Percentiles rank a stretch among this genome's conserved stretches.
Evolutionary conservation across 108 stramenopile species (phyloP).

Genomic region (Aureococcus anophagefferens): DNA sequence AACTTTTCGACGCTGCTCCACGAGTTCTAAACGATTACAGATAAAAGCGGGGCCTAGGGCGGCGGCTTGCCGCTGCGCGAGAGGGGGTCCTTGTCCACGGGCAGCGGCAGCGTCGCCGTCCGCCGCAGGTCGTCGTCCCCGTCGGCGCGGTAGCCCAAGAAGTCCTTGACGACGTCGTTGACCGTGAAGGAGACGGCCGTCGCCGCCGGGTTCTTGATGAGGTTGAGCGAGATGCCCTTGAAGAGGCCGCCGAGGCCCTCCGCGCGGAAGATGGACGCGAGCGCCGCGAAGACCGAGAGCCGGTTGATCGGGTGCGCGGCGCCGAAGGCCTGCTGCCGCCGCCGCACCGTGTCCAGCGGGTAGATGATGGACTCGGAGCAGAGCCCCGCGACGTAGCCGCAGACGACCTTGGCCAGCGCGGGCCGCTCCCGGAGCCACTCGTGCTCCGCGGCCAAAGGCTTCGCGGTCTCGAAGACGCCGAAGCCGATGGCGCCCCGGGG

Average conservation of each 20-base stretch:
- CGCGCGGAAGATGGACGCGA: neutral
- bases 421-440: neutral
- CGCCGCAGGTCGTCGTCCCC: neutral
- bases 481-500: constrained; percentile 1
- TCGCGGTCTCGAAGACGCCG: neutral
- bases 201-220: neutral
- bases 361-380: neutral
- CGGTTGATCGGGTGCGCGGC: neutral
- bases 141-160: neutral
- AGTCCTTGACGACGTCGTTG: neutral
- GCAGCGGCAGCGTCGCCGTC: too few relatives aligned
- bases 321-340: neutral
- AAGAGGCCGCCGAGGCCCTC: neutral
- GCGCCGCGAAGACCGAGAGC: neutral
- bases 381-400: neutral
- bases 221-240: neutral
- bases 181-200: neutral
- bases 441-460: neutral
- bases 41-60: too few relatives aligned
- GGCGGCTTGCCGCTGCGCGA: too few relatives aligned
- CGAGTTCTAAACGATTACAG: too few relatives aligned
- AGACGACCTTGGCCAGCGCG: neutral
- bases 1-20: too few relatives aligned
- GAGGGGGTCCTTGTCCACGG: too few relatives aligned
- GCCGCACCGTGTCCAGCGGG: neutral